Evolutionary conservation across 352 stramenopile species (phyloP).

Genomic region (Phytophthora brassicae): DNA sequence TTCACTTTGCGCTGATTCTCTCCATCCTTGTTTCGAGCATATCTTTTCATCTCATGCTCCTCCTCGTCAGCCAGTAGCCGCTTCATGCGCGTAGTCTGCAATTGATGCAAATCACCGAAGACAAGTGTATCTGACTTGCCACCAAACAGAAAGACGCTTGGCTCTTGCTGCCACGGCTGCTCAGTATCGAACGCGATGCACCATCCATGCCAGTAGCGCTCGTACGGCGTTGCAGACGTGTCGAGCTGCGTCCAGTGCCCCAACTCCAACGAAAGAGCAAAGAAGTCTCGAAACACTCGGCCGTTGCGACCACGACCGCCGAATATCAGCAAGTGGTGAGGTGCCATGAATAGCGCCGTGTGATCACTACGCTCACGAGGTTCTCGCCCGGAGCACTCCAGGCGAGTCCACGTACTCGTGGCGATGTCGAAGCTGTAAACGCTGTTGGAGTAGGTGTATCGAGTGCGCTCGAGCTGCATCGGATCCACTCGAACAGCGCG

Average conservation of each 20-base stretch:
- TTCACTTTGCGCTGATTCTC: conserved; percentile 8
- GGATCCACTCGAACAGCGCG: conserved; percentile 34
- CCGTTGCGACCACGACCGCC: conserved; percentile 59
- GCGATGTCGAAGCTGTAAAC: conserved; percentile 54
- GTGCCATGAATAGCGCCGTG: conserved; percentile 50
- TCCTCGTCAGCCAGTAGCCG: conserved; percentile 18
- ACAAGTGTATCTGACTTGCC: conserved; percentile 61
- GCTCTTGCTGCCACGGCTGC: conserved; percentile 25
- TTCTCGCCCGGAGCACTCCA: conserved; percentile 35
- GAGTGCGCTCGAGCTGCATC: conserved; percentile 55
- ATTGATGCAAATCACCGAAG: conserved; percentile 50
- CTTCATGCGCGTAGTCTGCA: conserved; percentile 27
- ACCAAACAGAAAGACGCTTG: conserved; percentile 57
- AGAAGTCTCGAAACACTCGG: conserved; percentile 50
- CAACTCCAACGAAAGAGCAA: conserved; percentile 42
- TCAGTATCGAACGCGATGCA: conserved; percentile 34
- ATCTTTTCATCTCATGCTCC: conserved; percentile 5
- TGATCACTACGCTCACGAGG: conserved; percentile 60
- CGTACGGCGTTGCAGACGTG: conserved; percentile 22
- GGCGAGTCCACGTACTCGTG: conserved; percentile 37
- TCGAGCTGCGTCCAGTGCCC: conserved; percentile 58
- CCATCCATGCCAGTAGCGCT: conserved; percentile 51
- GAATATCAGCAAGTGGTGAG: conserved; percentile 50
- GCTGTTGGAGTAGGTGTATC: conserved; percentile 64
- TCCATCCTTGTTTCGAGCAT: neutral